Evolutionary conservation across 2,329 filamentous ascomycete species (phyloP).

Genomic region (Aspergillus felis): DNA sequence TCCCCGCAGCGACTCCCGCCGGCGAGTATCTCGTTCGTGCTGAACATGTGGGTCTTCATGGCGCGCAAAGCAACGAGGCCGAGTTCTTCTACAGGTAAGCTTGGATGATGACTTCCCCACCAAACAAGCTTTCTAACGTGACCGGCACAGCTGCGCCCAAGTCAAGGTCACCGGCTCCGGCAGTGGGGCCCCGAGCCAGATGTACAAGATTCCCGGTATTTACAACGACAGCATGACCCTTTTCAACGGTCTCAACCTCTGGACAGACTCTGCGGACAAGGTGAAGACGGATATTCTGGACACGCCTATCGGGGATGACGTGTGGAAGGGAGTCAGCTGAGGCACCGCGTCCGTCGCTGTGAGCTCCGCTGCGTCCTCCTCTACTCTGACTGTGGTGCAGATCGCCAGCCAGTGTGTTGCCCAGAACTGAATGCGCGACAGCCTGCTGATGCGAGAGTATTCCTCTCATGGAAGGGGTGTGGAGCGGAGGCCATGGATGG

Average conservation of each 20-base stretch:
- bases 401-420: too few species aligned
- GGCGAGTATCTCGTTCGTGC: slow-evolving; percentile 50
- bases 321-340: slow-evolving; percentile 2
- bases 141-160: slow-evolving; percentile 29
- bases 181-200: slow-evolving; percentile 15
- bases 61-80: slow-evolving; percentile 38
- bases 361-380: too few species aligned
- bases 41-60: slow-evolving; percentile 49
- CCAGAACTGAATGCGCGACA: too few species aligned
- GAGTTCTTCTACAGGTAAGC: slow-evolving; percentile 47
- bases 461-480: too few species aligned
- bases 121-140: neutral
- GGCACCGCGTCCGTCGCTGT: too few species aligned
- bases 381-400: too few species aligned
- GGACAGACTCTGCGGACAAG: slow-evolving; percentile 8
- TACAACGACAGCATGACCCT: slow-evolving; percentile 17
- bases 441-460: too few species aligned
- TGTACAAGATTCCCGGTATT: slow-evolving; percentile 14
- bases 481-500: too few species aligned
- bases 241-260: slow-evolving; percentile 16
- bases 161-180: slow-evolving; percentile 44
- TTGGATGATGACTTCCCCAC: neutral
- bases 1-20: slow-evolving; percentile 40
- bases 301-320: slow-evolving; percentile 12
- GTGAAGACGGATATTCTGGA: slow-evolving; percentile 10